Evolutionary conservation across 306 rosid species (phyloP).

Genomic region (Fragaria ananassa): DNA sequence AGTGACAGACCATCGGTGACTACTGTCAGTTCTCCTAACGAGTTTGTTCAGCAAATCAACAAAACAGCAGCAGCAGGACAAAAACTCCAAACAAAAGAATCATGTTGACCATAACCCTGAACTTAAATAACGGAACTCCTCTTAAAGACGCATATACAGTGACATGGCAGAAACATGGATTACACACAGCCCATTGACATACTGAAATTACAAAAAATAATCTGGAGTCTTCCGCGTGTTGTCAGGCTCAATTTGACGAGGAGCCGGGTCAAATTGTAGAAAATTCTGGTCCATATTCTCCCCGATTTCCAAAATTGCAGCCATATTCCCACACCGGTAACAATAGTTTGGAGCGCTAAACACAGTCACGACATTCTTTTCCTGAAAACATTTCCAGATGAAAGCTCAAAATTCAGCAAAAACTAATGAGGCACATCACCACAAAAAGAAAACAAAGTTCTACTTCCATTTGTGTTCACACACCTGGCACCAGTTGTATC

Average conservation of each 20-base stretch:
- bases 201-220: constrained; percentile 82
- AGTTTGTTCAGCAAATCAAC: constrained; percentile 59
- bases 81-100: constrained; percentile 76
- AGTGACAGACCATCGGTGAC: constrained; percentile 50
- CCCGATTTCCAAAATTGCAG: constrained; percentile 95
- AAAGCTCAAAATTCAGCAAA: constrained; percentile 21
- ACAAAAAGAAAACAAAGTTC: neutral
- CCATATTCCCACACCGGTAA: constrained; percentile 98
- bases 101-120: constrained; percentile 61
- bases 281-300: constrained; percentile 98
- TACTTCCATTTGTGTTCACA: constrained; percentile 6
- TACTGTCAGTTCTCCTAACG: constrained; percentile 46
- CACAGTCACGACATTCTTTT: constrained; percentile 94
- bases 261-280: constrained; percentile 99
- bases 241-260: constrained; percentile 96
- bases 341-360: constrained; percentile 98
- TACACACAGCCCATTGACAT: constrained; percentile 48
- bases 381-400: constrained; percentile 47
- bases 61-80: constrained; percentile 49
- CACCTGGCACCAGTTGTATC: constrained; percentile 99
- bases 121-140: constrained; percentile 52
- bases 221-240: constrained; percentile 97
- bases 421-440: constrained; percentile 1
- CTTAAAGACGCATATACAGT: constrained; percentile 72
- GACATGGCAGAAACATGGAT: constrained; percentile 54